These are phyloP conservation scores for Colletotrichum plurivorum DNA, from an alignment of 2,329 filamentous ascomycete species.

Conservation along the genomic window DNA sequence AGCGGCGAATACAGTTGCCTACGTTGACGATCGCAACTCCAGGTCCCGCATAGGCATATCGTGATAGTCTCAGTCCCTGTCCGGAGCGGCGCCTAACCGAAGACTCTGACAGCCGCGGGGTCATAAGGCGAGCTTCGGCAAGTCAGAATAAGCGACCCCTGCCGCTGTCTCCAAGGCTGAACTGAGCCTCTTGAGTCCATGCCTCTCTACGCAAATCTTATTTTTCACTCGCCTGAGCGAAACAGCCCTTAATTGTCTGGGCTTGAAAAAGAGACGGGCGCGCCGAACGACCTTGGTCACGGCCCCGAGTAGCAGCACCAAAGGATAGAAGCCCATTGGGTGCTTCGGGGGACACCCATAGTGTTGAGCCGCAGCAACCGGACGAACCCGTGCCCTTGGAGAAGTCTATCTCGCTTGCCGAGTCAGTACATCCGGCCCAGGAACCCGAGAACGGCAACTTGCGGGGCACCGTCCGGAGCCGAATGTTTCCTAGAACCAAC, in stretches of 20 bases:
- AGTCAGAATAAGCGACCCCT: conserved; percentile 1
- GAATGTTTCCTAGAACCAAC: neutral
- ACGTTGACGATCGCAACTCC: neutral
- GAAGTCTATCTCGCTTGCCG: neutral
- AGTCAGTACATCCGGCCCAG: neutral
- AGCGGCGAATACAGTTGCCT: neutral
- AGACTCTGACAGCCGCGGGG: neutral
- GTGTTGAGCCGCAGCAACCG: too few relatives aligned
- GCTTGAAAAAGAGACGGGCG: neutral
- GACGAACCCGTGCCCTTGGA: too few relatives aligned
- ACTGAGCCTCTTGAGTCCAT: neutral
- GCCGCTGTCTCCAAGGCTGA: neutral
- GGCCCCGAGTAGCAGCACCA: neutral
- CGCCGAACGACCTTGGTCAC: neutral
- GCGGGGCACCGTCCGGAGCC: neutral
- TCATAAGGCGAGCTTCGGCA: neutral
- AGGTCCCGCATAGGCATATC: too few relatives aligned
- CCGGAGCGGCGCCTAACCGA: neutral
- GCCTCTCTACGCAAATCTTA: neutral
- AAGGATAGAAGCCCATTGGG: too few relatives aligned
- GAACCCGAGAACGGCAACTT: neutral
- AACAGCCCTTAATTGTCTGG: neutral
- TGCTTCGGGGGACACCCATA: too few relatives aligned
- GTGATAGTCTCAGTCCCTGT: too few relatives aligned
- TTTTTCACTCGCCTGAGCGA: neutral